Base-by-base conservation (phyloP, 202 grass and related monocot genomes). In the Brachypodium distachyon region DNA sequence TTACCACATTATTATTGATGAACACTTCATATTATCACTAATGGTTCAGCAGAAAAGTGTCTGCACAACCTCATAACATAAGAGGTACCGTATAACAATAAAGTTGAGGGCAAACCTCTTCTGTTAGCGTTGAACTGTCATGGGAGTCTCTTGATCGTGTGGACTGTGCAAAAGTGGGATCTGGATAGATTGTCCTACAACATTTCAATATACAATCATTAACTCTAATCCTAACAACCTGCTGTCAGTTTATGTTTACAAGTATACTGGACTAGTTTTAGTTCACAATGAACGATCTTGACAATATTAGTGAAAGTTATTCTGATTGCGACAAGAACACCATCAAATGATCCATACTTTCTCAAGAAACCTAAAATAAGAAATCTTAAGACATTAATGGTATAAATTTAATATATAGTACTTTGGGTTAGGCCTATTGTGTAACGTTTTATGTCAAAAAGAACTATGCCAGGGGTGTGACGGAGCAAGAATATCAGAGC, bases 61-160 rank as follows among this genome's bases (percentile, higher is more conserved):
- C 26, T 17, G 13, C 40, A 34, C 18, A 73, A 42, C n/a, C 12
- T 57, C 3, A 33, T 61, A 70, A 72, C 19, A 32, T 19, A 74
- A 22, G 9, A 39, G 23, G 49, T 21, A 8, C n/a, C n/a, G n/a
- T n/a, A 55, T 27, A 33, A 36, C 54, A 27, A 37, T 25, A 78
- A 67, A 72, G 28, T 21, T 60, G 12, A 72, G 16, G 10, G 39
- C 50, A 37, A 19, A 88, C 86, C 81, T 88, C 86, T 88, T 84
- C 86, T 85, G 82, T 81, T 44, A 88, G 1, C n/a, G 86, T 88
- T 64, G 86, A 77, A 84, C 72, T 84, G 57, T 85, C 77, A 52
- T 81, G 81, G 29, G 82, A 84, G 9, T 88, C 86, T 18, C 77
- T 51, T 72, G 86, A 85, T 39, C 40, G 57, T 29, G 56, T 47